Base-by-base conservation (phyloP, 1,284 basidiomycete genomes). In the Naganishia albida region DNA sequence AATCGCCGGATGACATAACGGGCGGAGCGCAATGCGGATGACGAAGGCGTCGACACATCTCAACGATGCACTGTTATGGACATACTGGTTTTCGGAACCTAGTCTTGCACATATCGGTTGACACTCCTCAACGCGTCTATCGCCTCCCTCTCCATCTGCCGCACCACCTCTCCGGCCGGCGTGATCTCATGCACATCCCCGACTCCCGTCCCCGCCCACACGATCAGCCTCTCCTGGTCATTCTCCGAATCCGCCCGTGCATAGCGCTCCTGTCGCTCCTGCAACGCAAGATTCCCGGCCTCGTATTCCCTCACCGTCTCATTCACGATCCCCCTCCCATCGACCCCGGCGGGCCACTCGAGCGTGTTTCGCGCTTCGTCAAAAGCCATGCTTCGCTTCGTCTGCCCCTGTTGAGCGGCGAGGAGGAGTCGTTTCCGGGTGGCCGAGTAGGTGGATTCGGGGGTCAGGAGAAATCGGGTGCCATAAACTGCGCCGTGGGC, bases 401-500 rank as follows among this genome's bases (percentile, higher is more conserved):
- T 65, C 18, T 39, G 44, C 20, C 49, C 56, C 20, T 46, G 40
- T 4, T 20, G 16, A 2, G 64, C 55, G n/a, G 30, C 26, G 16
- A 39, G 42, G 49, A 65, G 52, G 25, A 65, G 20, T 15, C 25
- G 23, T 54, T 65, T 65, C 3, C 57, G 56, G 0, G 55, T 44
- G n/a, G 26, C 49, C n/a, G 64, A 57, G 64, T 65, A 65, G 3
- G 52, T 59, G 20, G 38, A 46, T 53, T 65, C 64, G 15, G 64
- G 64, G 34, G 64, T 65, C 15, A 65, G 39, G 49, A 65, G 64
- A 56, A 65, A 65, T 1, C 64, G 64, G 20, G 64, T 65, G 25
- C 64, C 64, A 30, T 60, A 65, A 3, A 65, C 64, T 28, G 64
- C 64, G 16, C 64, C 64, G 34, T 55, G 23, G 28, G 54, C 63